Evolutionary conservation across 192 early-diverging fungal species (phyloP).

Genomic region (Rhizoclosmatium globosum): DNA sequence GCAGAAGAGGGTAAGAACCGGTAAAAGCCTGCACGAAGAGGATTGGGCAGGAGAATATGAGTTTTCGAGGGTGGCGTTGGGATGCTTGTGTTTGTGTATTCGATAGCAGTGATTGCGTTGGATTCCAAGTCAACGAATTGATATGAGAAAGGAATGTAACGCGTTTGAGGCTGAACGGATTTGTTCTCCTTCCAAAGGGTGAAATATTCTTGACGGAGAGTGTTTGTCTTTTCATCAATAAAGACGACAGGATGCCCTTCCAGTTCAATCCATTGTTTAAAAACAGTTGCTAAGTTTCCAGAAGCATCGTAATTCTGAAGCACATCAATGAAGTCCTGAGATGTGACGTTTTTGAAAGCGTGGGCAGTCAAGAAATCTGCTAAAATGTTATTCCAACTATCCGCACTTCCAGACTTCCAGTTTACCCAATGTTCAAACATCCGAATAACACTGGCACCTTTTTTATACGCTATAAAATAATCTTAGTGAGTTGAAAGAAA

Average conservation of each 20-base stretch:
- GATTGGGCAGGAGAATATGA: no score
- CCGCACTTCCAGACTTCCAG: background rate
- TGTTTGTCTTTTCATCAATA: background rate
- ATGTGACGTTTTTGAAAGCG: background rate
- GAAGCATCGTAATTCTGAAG: background rate
- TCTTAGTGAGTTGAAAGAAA: slow-evolving; percentile 61
- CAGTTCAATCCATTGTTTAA: background rate
- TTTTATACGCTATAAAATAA: background rate
- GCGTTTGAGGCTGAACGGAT: no score
- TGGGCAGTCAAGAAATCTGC: background rate
- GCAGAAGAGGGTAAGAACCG: no score
- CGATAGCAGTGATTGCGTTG: no score
- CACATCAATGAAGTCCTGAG: background rate
- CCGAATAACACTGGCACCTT: background rate
- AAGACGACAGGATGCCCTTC: background rate
- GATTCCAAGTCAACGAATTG: no score
- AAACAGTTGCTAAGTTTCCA: background rate
- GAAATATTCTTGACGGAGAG: background rate
- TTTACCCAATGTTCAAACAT: slow-evolving; percentile 6
- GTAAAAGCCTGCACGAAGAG: no score
- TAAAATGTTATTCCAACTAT: background rate
- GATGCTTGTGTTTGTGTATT: no score
- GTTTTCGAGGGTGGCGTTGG: no score
- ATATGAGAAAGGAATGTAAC: no score
- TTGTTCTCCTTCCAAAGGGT: no score